phyloP scores from a whole-genome alignment of 805 yeast genomes.

The Brettanomyces anomalus region DNA sequence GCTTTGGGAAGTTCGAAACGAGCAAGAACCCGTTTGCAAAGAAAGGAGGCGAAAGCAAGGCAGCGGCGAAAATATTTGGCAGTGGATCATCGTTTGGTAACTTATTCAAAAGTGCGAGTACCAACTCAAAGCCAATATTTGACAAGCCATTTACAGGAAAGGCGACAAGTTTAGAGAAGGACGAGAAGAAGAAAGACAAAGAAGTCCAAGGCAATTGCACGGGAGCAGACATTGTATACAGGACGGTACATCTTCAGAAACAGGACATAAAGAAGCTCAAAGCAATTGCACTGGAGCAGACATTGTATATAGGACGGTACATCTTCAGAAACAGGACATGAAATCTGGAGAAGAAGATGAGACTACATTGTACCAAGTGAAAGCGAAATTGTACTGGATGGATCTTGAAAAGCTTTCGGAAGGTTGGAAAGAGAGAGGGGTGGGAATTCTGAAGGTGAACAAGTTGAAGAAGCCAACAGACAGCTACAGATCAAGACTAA shows the following conservation, averaged over 20 bases:
- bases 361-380: constrained; percentile 52
- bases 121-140: constrained; percentile 40
- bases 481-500: constrained; percentile 48
- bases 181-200: constrained; percentile 10
- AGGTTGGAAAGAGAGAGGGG: constrained; percentile 96
- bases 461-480: constrained; percentile 17
- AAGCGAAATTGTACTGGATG: constrained; percentile 71
- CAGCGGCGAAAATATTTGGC: constrained; percentile 29
- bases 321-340: constrained; percentile 47
- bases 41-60: neutral
- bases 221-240: constrained; percentile 27
- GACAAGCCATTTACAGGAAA: constrained; percentile 21
- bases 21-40: constrained; percentile 28
- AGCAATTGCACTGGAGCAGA: constrained; percentile 14
- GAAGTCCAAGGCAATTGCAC: constrained; percentile 20
- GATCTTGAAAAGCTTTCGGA: constrained; percentile 53
- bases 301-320: constrained; percentile 45
- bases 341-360: constrained; percentile 92
- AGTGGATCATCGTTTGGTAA: constrained; percentile 38
- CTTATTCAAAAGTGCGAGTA: constrained; percentile 42
- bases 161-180: constrained; percentile 3
- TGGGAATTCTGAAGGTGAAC: constrained; percentile 82
- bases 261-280: constrained; percentile 27
- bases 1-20: constrained; percentile 26
- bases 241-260: constrained; percentile 52